A percentile compares a stretch with the other conserved stretches of the same genome.
Conservation (phyloP, 2,329 filamentous ascomycete species). For the Monosporascus cannonballus region DNA sequence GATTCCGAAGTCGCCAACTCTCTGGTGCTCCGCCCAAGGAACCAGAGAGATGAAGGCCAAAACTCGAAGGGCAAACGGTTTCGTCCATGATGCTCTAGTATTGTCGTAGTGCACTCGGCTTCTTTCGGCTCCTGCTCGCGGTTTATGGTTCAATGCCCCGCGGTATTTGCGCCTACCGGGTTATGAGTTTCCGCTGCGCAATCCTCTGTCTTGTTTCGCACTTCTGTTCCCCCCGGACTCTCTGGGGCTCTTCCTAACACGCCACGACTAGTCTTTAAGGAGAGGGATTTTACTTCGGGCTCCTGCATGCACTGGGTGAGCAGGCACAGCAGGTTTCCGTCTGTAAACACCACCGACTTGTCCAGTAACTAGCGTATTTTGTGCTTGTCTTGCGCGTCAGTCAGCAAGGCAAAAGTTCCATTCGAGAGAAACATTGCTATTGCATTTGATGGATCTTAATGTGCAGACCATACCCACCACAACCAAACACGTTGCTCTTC, state of each 20-base stretch:
- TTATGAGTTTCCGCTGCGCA: not conserved
- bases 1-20: too few species aligned
- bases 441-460: too few species aligned
- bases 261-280: not conserved
- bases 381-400: too few species aligned
- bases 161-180: not conserved
- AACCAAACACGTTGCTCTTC: too few species aligned
- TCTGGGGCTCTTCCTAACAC: not conserved
- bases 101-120: not conserved
- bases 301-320: slow-evolving; percentile 3
- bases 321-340: slow-evolving; percentile 1
- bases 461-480: too few species aligned
- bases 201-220: not conserved
- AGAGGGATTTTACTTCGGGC: too few species aligned
- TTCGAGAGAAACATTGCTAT: too few species aligned
- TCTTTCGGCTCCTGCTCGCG: not conserved
- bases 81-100: not conserved
- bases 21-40: too few species aligned
- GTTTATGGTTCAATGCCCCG: not conserved
- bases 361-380: too few species aligned
- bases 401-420: too few species aligned
- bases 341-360: not conserved
- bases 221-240: not conserved
- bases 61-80: too few species aligned
- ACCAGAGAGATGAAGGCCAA: too few species aligned